A percentile compares a stretch with the other conserved stretches of the same genome.
Evolutionary conservation across 176 grass and related monocot species (phyloP).

Genomic region (Areca catechu): DNA sequence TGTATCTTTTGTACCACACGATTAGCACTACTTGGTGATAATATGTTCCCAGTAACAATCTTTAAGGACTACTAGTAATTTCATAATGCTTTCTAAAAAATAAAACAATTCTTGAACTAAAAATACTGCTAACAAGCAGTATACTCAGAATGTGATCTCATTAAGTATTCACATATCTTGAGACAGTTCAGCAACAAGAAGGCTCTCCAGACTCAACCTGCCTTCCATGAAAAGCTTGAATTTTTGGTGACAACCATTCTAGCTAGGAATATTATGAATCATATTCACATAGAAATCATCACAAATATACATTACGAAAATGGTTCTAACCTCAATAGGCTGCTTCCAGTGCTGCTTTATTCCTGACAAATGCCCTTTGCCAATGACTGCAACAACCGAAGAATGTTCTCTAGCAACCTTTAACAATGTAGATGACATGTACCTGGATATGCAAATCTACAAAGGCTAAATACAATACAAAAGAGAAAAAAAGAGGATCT

Average conservation of each 20-base stretch:
- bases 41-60: too few species aligned
- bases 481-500: neutral
- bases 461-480: neutral
- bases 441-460: conserved; percentile 36
- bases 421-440: conserved; percentile 72
- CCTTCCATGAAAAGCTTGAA: too few species aligned
- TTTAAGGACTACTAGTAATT: too few species aligned
- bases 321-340: conserved; percentile 48
- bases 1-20: too few species aligned
- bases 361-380: conserved; percentile 85
- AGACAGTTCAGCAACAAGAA: too few species aligned
- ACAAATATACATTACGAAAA: neutral
- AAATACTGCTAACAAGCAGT: too few species aligned
- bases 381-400: conserved; percentile 88
- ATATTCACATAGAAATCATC: neutral
- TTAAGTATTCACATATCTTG: too few species aligned
- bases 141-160: too few species aligned
- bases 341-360: conserved; percentile 89
- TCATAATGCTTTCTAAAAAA: too few species aligned
- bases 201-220: too few species aligned
- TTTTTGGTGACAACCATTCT: neutral
- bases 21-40: too few species aligned
- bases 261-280: neutral
- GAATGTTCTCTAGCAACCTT: conserved; percentile 68
- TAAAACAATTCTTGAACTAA: too few species aligned